Evolutionary conservation across 1,284 basidiomycete genomes (phyloP), one percentile per base, ranked within the genome.

Genomic region (Marasmius fiardii): DNA sequence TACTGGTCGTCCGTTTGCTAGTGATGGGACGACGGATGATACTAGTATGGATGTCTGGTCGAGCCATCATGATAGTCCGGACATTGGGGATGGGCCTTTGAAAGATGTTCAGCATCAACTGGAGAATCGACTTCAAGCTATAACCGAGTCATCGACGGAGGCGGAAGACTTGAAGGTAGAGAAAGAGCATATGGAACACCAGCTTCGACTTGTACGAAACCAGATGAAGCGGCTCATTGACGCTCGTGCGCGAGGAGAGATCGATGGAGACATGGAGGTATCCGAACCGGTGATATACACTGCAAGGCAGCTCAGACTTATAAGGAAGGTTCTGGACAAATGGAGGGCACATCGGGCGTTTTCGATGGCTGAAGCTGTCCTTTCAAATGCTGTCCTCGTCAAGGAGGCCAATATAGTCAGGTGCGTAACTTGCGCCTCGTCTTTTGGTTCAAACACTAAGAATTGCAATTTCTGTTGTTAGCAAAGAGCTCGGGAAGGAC

Each of bases 391-490:
- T 4, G 88, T 95, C 0, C 71, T 90, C 52, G 76, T 99, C 43
- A 95, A 96, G 70, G 96, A 99, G 72, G 95, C 95, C 8, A 98
- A 98, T 68, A 82, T 96, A 39, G 90, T 96, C 64, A 93, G 92
- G 93, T 31, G 28, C 10, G 28, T 92, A 61, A 59, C 81, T 59
- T 59, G 58, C 43, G 45, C 44, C 20, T 33, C 12, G 11, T 28
- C 21, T 28, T 51, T 55, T 62, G 18, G 57, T 43, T 54, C 31
- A 57, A 55, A 60, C 16, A 14, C 33, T 48, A 14, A 34, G 24
- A 31, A 33, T 45, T 26, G n/a, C 21, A 31, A 10, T 24, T 14
- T 34, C 1, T 26, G 21, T 14, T 21, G 52, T 56, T 66, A 95
- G 93, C 71, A 88, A 88, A 65, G 90, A 94, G 68, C 82, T 97